phyloP scores from a whole-genome alignment of 257 asterid genomes.

The Capsicum rhomboideum region DNA sequence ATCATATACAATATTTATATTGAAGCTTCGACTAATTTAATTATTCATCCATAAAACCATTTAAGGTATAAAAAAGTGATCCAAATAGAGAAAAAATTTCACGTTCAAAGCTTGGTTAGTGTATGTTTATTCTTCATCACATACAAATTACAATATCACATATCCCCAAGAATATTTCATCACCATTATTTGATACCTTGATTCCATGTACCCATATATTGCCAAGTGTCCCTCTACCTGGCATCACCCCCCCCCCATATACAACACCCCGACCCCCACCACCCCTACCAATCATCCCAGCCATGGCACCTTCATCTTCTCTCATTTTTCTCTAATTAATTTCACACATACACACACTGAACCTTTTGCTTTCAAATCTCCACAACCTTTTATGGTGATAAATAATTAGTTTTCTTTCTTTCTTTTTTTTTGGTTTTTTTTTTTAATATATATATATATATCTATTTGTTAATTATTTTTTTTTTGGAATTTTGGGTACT shows the following conservation, averaged over 20 bases:
- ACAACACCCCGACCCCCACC: not conserved
- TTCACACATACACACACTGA: not conserved
- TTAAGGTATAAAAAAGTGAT: not conserved
- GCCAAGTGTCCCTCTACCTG: constrained; percentile 56
- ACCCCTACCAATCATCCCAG: constrained; percentile 9
- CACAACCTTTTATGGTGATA: not conserved
- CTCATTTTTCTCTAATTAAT: not conserved
- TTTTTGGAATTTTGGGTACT: not conserved
- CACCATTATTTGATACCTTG: constrained; percentile 15
- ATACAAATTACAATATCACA: not conserved
- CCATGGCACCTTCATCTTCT: constrained; percentile 20
- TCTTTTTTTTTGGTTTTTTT: too few relatives aligned
- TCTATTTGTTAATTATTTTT: not conserved
- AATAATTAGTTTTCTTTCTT: not conserved
- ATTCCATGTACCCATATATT: constrained; percentile 10
- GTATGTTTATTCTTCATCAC: not conserved
- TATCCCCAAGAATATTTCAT: too few relatives aligned
- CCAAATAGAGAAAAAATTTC: not conserved
- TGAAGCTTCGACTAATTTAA: not conserved
- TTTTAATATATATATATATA: too few relatives aligned
- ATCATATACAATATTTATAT: not conserved
- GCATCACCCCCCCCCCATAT: constrained; percentile 25
- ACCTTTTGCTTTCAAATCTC: not conserved
- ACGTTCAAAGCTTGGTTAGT: not conserved
- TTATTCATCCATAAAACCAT: not conserved